Evolutionary conservation across 1,139 yeast genomes (phyloP).

Genomic region (Pichia sp.): DNA sequence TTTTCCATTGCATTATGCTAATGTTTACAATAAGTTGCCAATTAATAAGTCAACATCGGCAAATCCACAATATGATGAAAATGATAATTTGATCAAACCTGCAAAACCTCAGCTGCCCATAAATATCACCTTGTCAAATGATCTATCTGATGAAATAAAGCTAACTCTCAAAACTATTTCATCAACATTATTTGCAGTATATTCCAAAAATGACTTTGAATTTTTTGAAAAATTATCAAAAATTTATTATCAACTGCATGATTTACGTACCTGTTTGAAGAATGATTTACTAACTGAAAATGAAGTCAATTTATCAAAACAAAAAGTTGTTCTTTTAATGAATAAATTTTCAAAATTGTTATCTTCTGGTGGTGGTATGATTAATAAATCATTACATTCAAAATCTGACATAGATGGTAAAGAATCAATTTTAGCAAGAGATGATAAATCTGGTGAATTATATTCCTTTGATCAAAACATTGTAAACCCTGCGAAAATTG

Average conservation of each 20-base stretch:
- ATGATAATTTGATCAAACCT: conserved; percentile 5
- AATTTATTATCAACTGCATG: conserved; percentile 56
- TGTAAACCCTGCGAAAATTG: conserved; percentile 48
- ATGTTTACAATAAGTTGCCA: conserved; percentile 31
- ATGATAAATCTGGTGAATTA: conserved; percentile 56
- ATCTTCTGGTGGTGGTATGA: conserved; percentile 34
- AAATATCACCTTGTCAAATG: conserved; percentile 36
- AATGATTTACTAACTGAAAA: conserved; percentile 52
- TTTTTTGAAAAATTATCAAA: conserved; percentile 49
- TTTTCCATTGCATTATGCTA: conserved; percentile 54
- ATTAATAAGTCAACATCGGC: conserved; percentile 11
- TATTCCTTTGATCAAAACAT: conserved; percentile 28
- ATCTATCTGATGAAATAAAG: conserved; percentile 49
- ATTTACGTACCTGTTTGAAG: conserved; percentile 52
- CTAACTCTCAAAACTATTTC: conserved; percentile 52
- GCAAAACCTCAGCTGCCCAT: conserved; percentile 49
- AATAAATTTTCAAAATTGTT: conserved; percentile 65
- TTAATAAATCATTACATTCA: conserved; percentile 30
- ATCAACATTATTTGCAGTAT: conserved; percentile 61
- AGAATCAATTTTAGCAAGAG: conserved; percentile 63
- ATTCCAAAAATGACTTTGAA: conserved; percentile 62
- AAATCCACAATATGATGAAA: conserved; percentile 5
- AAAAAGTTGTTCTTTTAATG: conserved; percentile 54
- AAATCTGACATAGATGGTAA: conserved; percentile 62
- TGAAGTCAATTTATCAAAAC: conserved; percentile 52